Conservation (phyloP, 2,329 filamentous ascomycete species). For the Cladophialophora bantiana region DNA sequence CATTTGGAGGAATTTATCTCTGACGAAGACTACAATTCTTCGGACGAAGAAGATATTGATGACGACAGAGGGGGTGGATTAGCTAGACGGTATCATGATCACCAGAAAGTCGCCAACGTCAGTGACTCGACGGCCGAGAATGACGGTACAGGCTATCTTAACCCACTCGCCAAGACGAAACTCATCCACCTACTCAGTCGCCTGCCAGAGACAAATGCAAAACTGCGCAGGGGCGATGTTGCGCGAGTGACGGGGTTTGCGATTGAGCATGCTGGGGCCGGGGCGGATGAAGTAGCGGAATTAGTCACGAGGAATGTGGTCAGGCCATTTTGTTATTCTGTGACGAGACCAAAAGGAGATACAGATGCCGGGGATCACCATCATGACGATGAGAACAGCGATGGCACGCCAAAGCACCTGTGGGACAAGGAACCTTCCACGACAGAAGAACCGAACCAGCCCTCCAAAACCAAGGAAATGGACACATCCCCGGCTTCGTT, state of each 20-base stretch:
- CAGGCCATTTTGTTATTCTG: slow-evolving; percentile 74
- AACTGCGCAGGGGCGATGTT: slow-evolving; percentile 82
- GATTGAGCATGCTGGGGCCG: slow-evolving; percentile 82
- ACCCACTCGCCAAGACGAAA: slow-evolving; percentile 82
- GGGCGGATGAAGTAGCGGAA: slow-evolving; percentile 89
- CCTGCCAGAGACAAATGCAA: slow-evolving; percentile 76
- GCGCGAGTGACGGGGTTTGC: slow-evolving; percentile 87
- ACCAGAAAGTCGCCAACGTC: slow-evolving; percentile 38
- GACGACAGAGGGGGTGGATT: slow-evolving; percentile 50
- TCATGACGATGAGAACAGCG: slow-evolving; percentile 41
- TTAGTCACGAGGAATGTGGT: slow-evolving; percentile 84
- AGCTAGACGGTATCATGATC: slow-evolving; percentile 50
- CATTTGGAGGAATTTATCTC: slow-evolving; percentile 79
- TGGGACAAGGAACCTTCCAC: neutral
- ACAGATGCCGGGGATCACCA: slow-evolving; percentile 38
- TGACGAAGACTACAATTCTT: slow-evolving; percentile 84
- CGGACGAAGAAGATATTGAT: slow-evolving; percentile 78
- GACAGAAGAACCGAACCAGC: neutral
- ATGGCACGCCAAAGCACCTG: slow-evolving; percentile 1
- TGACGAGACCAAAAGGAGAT: slow-evolving; percentile 44
- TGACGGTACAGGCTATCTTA: slow-evolving; percentile 71
- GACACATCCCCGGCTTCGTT: slow-evolving; percentile 78
- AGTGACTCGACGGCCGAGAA: slow-evolving; percentile 40
- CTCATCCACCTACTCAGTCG: slow-evolving; percentile 83
- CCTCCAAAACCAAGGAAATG: slow-evolving; percentile 42